Conservation (phyloP, 345 rosid genomes). For the Hibiscus tridactylites region DNA sequence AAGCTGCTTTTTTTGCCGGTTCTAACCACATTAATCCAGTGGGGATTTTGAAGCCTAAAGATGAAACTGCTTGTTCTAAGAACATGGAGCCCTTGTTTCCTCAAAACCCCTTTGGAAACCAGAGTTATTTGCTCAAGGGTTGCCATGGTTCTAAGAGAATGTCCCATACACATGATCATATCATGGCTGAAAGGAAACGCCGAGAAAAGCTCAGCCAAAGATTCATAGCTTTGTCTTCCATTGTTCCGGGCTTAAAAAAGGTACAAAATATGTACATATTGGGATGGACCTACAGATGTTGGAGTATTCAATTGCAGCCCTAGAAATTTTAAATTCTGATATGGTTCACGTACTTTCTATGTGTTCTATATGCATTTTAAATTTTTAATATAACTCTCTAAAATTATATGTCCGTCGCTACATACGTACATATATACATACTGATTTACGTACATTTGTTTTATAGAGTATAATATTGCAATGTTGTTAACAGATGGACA, state of each 20-base stretch:
- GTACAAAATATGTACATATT: conserved; percentile 13
- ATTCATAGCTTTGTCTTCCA: conserved; percentile 55
- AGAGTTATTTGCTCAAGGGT: conserved; percentile 26
- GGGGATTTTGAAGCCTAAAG: conserved; percentile 32
- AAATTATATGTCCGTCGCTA: too few relatives aligned
- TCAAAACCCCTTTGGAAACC: conserved; percentile 23
- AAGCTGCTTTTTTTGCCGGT: conserved; percentile 11
- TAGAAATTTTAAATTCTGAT: too few relatives aligned
- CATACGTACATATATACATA: not conserved
- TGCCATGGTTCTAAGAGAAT: conserved; percentile 24
- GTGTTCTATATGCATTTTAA: too few relatives aligned
- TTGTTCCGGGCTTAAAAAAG: conserved; percentile 68
- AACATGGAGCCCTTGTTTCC: not conserved
- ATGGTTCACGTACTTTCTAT: too few relatives aligned
- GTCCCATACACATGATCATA: conserved; percentile 50
- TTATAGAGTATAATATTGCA: not conserved
- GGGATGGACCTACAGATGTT: too few relatives aligned
- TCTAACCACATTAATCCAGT: not conserved
- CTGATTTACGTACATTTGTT: not conserved
- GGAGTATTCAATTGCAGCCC: too few relatives aligned
- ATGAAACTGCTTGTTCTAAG: conserved; percentile 20
- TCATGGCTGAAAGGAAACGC: conserved; percentile 59
- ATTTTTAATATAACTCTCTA: too few relatives aligned
- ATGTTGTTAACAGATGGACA: conserved; percentile 53
- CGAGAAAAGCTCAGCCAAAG: conserved; percentile 62